A percentile compares a stretch with the other conserved stretches of the same genome.
phyloP scores from a whole-genome alignment of 2,329 filamentous ascomycete genomes.

The Sarocladium oryzae region DNA sequence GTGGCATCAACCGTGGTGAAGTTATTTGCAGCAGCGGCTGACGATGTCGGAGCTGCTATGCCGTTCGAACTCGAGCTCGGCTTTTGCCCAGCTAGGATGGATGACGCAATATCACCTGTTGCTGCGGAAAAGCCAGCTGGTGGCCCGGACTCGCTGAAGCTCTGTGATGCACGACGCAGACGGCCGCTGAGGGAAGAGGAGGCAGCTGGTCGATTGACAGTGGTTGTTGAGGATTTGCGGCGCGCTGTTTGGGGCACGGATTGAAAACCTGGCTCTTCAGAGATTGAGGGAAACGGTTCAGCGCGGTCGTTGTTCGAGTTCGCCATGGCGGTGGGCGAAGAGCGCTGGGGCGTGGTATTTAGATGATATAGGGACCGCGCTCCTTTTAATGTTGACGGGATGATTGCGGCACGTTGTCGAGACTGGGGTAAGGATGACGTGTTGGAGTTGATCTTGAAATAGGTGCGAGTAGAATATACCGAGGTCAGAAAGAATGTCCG shows the following conservation, averaged over 20 bases:
- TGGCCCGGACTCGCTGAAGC: constrained; percentile 39
- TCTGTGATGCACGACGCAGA: constrained; percentile 26
- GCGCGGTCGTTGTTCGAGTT: constrained; percentile 12
- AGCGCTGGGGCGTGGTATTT: background rate
- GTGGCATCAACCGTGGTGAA: constrained; percentile 8
- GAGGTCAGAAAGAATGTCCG: too few species aligned
- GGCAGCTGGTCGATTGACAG: constrained; percentile 16
- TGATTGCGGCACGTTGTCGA: background rate
- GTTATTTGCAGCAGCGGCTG: constrained; percentile 15
- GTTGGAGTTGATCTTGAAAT: background rate
- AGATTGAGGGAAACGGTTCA: constrained; percentile 22
- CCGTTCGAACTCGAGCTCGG: background rate
- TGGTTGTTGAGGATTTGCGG: constrained; percentile 2
- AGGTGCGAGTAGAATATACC: background rate
- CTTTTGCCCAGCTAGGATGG: constrained; percentile 24
- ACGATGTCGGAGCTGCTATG: constrained; percentile 11
- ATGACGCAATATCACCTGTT: constrained; percentile 38
- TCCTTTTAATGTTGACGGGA: background rate
- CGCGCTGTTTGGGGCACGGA: constrained; percentile 9
- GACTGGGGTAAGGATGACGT: background rate
- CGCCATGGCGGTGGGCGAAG: background rate
- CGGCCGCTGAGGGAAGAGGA: constrained; percentile 26
- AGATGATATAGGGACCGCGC: background rate
- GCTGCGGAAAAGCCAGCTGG: constrained; percentile 43
- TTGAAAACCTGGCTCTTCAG: constrained; percentile 11